Percentiles rank a stretch among this genome's conserved stretches.
These are phyloP conservation scores for Pseudoperonospora humuli DNA, from an alignment of 352 stramenopile genomes.

Conservation along the genomic window DNA sequence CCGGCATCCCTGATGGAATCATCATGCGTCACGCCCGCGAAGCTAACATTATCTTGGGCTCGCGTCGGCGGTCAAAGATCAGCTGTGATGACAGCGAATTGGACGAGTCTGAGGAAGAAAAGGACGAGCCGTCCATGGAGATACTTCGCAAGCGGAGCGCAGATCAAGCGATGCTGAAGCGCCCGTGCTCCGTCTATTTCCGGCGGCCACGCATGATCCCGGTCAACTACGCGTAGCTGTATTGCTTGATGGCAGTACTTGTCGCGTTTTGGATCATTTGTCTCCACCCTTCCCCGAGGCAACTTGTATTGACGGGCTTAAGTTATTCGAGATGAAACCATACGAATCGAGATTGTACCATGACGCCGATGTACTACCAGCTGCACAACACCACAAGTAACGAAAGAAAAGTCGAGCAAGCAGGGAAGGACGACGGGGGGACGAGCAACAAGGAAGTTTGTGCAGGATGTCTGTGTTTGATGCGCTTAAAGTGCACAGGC, in stretches of 20 bases:
- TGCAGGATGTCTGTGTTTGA: conserved; percentile 1
- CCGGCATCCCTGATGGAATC: conserved; percentile 52
- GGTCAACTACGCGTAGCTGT: conserved; percentile 43
- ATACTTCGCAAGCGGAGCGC: conserved; percentile 34
- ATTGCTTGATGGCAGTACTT: background rate
- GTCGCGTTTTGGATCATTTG: background rate
- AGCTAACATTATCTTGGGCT: conserved; percentile 60
- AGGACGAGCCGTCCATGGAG: conserved; percentile 8
- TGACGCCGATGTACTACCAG: conserved; percentile 2
- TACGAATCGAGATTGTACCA: conserved; percentile 14
- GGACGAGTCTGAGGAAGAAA: conserved; percentile 7
- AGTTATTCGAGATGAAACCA: conserved; percentile 26
- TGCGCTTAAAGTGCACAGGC: conserved; percentile 5
- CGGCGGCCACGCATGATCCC: conserved; percentile 59
- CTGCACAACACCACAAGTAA: conserved; percentile 12
- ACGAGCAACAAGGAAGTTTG: background rate
- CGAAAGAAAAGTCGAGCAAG: conserved; percentile 8
- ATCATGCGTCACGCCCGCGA: conserved; percentile 58
- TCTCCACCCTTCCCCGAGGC: background rate
- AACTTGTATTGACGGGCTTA: conserved; percentile 13
- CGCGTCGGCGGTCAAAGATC: conserved; percentile 30
- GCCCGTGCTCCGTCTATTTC: conserved; percentile 37
- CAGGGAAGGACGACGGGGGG: background rate
- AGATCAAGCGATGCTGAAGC: conserved; percentile 35
- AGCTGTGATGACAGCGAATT: conserved; percentile 14